Conservation (phyloP, 495 filamentous ascomycete species). For the Aspergillus coremiiformis region DNA sequence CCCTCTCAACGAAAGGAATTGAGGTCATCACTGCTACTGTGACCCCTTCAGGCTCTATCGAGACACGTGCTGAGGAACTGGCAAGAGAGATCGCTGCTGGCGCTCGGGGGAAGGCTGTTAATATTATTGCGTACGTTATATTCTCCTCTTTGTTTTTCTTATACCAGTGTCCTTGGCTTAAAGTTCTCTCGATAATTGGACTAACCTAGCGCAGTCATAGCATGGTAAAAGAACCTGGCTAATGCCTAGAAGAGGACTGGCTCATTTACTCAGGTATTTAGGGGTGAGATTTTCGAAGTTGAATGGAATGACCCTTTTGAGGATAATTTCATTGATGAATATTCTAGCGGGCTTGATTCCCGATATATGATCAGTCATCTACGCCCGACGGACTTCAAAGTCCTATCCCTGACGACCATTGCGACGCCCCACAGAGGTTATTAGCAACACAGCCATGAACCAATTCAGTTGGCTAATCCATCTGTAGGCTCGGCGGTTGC, state of each 20-base stretch:
- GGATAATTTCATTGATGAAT: slow-evolving; percentile 15
- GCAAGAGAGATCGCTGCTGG: slow-evolving; percentile 55
- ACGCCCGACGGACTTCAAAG: slow-evolving; percentile 60
- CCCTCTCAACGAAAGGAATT: slow-evolving; percentile 59
- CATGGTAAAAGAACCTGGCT: slow-evolving; percentile 47
- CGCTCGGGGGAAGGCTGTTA: slow-evolving; percentile 66
- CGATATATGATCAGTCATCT: slow-evolving; percentile 86
- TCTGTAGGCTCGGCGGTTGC: slow-evolving; percentile 66
- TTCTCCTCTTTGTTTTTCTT: background rate
- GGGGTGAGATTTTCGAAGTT: slow-evolving; percentile 36
- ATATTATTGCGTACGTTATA: slow-evolving; percentile 67
- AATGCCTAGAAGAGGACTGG: background rate
- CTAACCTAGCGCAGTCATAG: slow-evolving; percentile 50
- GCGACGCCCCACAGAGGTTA: slow-evolving; percentile 77
- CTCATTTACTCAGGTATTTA: slow-evolving; percentile 15
- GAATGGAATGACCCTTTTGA: background rate
- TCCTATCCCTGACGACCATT: slow-evolving; percentile 77
- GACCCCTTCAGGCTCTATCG: slow-evolving; percentile 71
- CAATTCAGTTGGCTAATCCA: background rate
- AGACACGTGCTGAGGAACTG: slow-evolving; percentile 63
- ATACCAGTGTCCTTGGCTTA: no score
- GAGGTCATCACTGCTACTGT: slow-evolving; percentile 78
- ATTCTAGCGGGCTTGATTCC: slow-evolving; percentile 72
- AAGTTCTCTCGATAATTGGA: background rate
- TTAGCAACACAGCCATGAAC: background rate